Percentiles rank a stretch among this genome's conserved stretches.
Evolutionary conservation across 2,329 filamentous ascomycete genomes (phyloP).

Genomic region (Fusarium heterosporum): DNA sequence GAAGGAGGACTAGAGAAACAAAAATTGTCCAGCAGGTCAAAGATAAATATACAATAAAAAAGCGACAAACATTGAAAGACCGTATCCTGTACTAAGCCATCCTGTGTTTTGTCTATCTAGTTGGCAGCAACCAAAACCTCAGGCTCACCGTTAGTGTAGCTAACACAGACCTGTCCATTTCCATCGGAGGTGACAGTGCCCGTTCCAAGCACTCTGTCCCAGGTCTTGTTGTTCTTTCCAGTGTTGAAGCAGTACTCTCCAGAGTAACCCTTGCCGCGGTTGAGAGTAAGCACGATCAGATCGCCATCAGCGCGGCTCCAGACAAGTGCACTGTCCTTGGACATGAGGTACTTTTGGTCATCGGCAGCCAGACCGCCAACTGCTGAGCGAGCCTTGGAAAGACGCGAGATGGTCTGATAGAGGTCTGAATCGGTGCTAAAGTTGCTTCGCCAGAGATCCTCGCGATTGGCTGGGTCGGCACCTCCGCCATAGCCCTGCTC

Average conservation of each 20-base stretch:
- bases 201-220: slow-evolving; percentile 27
- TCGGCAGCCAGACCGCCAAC: slow-evolving; percentile 20
- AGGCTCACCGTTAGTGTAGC: slow-evolving; percentile 28
- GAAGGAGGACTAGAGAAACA: no score
- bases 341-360: slow-evolving; percentile 31
- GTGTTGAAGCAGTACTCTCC: slow-evolving; percentile 28
- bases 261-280: slow-evolving; percentile 16
- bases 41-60: not conserved
- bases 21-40: no score
- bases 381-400: slow-evolving; percentile 22
- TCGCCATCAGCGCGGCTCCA: slow-evolving; percentile 31
- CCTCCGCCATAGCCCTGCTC: slow-evolving; percentile 69
- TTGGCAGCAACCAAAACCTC: slow-evolving; percentile 27
- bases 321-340: slow-evolving; percentile 10
- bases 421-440: slow-evolving; percentile 52
- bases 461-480: slow-evolving; percentile 64
- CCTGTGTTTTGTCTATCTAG: not conserved
- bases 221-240: slow-evolving; percentile 29
- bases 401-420: slow-evolving; percentile 31
- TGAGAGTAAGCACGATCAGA: slow-evolving; percentile 31
- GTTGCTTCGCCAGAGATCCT: slow-evolving; percentile 67
- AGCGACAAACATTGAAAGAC: not conserved
- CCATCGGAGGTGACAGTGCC: slow-evolving; percentile 17
- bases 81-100: not conserved
- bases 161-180: slow-evolving; percentile 16